Conservation (phyloP, 2,329 filamentous ascomycete genomes). For the Furcasterigmium sp. region DNA sequence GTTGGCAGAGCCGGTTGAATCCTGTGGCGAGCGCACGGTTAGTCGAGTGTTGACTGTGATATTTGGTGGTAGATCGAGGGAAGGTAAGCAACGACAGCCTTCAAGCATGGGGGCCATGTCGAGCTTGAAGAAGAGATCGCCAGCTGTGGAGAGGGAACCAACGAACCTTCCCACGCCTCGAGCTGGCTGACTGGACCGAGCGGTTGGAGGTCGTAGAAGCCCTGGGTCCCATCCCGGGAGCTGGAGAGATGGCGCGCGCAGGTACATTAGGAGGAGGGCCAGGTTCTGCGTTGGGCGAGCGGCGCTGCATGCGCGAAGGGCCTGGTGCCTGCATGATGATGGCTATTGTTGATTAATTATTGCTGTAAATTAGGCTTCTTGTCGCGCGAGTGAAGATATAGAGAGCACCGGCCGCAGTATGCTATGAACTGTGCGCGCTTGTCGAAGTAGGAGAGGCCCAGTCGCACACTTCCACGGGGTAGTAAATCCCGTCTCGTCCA, state of each 20-base stretch:
- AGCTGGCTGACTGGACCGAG: slow-evolving; percentile 41
- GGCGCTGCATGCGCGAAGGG: slow-evolving; percentile 51
- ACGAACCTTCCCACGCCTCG: slow-evolving; percentile 49
- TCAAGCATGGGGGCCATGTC: background rate
- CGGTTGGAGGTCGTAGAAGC: slow-evolving; percentile 62
- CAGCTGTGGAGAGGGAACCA: background rate
- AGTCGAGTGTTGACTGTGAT: background rate
- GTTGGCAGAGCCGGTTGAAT: slow-evolving; percentile 47
- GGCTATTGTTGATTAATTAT: background rate
- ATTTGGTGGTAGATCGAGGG: background rate
- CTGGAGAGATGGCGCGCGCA: slow-evolving; percentile 56
- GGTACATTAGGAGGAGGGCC: slow-evolving; percentile 52
- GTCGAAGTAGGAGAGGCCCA: too few relatives aligned
- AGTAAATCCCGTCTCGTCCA: too few relatives aligned
- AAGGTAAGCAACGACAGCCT: too few relatives aligned
- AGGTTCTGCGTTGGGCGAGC: slow-evolving; percentile 58
- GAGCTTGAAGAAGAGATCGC: background rate
- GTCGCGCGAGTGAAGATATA: background rate
- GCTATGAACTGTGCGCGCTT: too few relatives aligned
- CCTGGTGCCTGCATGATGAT: slow-evolving; percentile 45
- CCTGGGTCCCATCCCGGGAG: slow-evolving; percentile 51
- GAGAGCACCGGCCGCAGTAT: background rate
- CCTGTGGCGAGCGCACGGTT: slow-evolving; percentile 7
- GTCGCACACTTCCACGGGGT: too few relatives aligned
- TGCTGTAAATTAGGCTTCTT: background rate